Evolutionary conservation across 192 early-diverging fungal genomes (phyloP), one percentile per base, ranked within the genome.

Genomic region (Linnemannia elongata): DNA sequence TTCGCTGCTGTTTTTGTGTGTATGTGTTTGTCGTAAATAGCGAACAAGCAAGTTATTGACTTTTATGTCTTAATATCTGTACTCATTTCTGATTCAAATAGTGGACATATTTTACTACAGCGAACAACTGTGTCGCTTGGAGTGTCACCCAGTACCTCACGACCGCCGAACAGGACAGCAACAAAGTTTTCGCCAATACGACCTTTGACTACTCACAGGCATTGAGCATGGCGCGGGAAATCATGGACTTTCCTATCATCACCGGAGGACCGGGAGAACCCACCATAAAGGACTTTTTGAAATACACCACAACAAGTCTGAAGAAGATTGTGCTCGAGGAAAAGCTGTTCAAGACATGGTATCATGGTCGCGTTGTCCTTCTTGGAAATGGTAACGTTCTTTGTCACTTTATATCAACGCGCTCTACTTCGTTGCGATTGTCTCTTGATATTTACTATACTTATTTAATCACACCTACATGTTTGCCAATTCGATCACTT

Each of bases 291-390:
- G 55, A 74, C 55, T 27, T 74, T 44, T 35, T 74, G 13, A 36
- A 80, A 20, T 17, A 60, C 15, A 74, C 79, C 3, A 42, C 79
- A 3, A 44, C 10, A 20, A 55, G 24, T 22, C 36, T 80, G 30
- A 63, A 52, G 4, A 80, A 73, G 36, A 71, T 80, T 30, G 63
- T 72, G 27, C 30, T 72, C 1, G 72, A 80, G 44, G 79, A 80
- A 15, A 74, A 80, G 70, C 6, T 74, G 4, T 79, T 79, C 52
- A 47, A 71, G 66, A 72, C 78, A 9, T 79, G 78, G 78, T 55
- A 22, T 35, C 5, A 72, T 57, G 69, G 52, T 20, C 68, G 78
- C 0, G 70, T 45, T 33, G 68, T 55, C 8, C 52, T 79, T 1
- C 13, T 79, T 27, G 78, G 78, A 1, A 70, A 79, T 60, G 79